Conservation (phyloP, 169 alveolate species). For the Plasmodium sp. region DNA sequence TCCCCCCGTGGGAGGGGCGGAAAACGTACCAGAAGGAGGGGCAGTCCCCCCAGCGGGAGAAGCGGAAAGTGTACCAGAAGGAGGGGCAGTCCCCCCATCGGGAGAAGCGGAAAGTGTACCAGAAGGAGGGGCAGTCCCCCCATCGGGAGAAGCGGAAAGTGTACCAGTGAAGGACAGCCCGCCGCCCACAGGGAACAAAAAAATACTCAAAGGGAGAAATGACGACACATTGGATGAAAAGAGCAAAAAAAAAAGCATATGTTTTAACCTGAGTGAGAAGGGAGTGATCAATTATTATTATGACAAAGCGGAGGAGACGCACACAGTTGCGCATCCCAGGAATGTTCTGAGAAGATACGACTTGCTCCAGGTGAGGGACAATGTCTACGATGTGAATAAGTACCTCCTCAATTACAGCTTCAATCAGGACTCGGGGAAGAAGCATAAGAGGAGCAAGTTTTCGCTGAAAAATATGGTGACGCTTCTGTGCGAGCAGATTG, state of each 20-base stretch:
- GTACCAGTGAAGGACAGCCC: neutral
- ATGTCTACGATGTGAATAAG: slow-evolving; percentile 2
- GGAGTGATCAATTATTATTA: slow-evolving; percentile 30
- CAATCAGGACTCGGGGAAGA: slow-evolving; percentile 11
- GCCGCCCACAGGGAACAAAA: neutral
- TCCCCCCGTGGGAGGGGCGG: neutral
- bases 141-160: neutral
- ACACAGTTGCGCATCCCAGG: neutral
- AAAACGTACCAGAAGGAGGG: neutral
- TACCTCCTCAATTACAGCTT: slow-evolving; percentile 28
- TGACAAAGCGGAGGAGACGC: slow-evolving; percentile 6
- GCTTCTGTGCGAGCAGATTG: slow-evolving; percentile 17
- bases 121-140: neutral
- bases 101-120: neutral
- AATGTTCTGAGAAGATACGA: neutral
- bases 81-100: neutral
- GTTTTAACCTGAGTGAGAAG: slow-evolving; percentile 22
- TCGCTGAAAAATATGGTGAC: slow-evolving; percentile 36
- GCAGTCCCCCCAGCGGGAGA: neutral
- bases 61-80: neutral
- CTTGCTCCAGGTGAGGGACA: neutral
- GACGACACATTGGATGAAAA: neutral
- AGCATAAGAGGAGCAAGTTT: slow-evolving; percentile 15
- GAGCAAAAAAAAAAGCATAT: slow-evolving; percentile 18
- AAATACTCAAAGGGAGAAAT: slow-evolving; percentile 4